Conservation (phyloP, 2,329 filamentous ascomycete genomes). For the Orbilia blumenaviensis region DNA sequence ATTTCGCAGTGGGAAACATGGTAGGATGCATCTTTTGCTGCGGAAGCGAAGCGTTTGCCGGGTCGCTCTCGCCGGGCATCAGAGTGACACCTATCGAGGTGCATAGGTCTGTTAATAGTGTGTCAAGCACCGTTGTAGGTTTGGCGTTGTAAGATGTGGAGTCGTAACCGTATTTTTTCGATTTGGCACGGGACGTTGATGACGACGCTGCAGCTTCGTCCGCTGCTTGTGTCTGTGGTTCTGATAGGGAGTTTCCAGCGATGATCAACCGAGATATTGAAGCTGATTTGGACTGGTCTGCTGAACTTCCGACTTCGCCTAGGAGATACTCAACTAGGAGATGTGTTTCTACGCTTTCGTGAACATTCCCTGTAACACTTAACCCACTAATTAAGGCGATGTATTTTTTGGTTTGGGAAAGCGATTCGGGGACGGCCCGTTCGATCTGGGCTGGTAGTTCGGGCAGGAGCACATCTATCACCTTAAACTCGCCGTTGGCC, state of each 20-base stretch:
- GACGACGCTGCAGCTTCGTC: slow-evolving; percentile 48
- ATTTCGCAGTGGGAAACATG: slow-evolving; percentile 81
- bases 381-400: slow-evolving; percentile 89
- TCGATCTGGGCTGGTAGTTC: slow-evolving; percentile 83
- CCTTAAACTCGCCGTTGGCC: slow-evolving; percentile 87
- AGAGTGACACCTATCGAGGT: slow-evolving; percentile 88
- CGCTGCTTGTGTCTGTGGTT: slow-evolving; percentile 19
- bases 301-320: slow-evolving; percentile 26
- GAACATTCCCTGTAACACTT: slow-evolving; percentile 78
- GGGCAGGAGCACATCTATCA: slow-evolving; percentile 87
- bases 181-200: slow-evolving; percentile 65
- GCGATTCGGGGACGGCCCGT: slow-evolving; percentile 72
- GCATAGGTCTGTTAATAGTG: slow-evolving; percentile 80
- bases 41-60: slow-evolving; percentile 86
- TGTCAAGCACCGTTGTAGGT: slow-evolving; percentile 83
- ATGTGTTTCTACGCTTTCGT: slow-evolving; percentile 77
- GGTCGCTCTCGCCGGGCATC: slow-evolving; percentile 83
- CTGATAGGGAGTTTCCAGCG: slow-evolving; percentile 81
- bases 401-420: slow-evolving; percentile 60
- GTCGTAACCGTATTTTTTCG: slow-evolving; percentile 92
- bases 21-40: slow-evolving; percentile 93
- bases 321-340: slow-evolving; percentile 82
- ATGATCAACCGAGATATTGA: slow-evolving; percentile 86
- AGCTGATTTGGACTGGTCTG: slow-evolving; percentile 68
- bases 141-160: slow-evolving; percentile 84